Evolutionary conservation across 169 alveolate species (phyloP).

Genomic region (Amoebophrya sp.): DNA sequence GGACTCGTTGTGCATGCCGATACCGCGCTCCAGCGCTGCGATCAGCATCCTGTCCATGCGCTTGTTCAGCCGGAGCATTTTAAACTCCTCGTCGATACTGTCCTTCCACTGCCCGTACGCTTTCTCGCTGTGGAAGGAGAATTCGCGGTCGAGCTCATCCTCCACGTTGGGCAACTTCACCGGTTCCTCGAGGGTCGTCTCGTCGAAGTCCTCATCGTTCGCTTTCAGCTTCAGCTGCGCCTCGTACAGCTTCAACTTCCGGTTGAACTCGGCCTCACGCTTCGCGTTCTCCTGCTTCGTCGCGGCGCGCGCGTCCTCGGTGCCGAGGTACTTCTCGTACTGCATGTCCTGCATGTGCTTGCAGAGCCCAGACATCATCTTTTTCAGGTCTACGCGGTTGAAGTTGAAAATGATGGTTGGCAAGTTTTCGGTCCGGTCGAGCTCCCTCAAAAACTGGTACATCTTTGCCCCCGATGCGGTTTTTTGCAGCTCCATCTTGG

Average conservation of each 20-base stretch:
- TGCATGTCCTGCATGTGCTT: conserved; percentile 58
- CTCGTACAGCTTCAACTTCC: conserved; percentile 32
- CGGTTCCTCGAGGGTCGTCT: conserved; percentile 34
- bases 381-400: conserved; percentile 57
- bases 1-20: conserved; percentile 78
- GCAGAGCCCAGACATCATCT: conserved; percentile 62
- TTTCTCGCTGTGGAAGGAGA: conserved; percentile 36
- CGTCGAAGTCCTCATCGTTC: conserved; percentile 35
- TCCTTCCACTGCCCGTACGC: conserved; percentile 41
- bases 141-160: conserved; percentile 33
- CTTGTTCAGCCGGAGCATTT: conserved; percentile 58
- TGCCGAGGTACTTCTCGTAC: conserved; percentile 72
- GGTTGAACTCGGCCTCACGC: conserved; percentile 65
- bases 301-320: conserved; percentile 63
- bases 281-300: conserved; percentile 66
- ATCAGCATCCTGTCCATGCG: conserved; percentile 47
- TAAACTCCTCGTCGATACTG: conserved; percentile 59
- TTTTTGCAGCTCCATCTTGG: not conserved
- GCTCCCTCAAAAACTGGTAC: conserved; percentile 56
- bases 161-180: conserved; percentile 27
- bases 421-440: conserved; percentile 63
- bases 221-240: conserved; percentile 29
- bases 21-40: conserved; percentile 75
- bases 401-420: conserved; percentile 79
- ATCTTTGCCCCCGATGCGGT: conserved; percentile 23